These are phyloP conservation scores for Sarcodon sp. DNA, from an alignment of 768 basidiomycete genomes.

Conservation along the genomic window DNA sequence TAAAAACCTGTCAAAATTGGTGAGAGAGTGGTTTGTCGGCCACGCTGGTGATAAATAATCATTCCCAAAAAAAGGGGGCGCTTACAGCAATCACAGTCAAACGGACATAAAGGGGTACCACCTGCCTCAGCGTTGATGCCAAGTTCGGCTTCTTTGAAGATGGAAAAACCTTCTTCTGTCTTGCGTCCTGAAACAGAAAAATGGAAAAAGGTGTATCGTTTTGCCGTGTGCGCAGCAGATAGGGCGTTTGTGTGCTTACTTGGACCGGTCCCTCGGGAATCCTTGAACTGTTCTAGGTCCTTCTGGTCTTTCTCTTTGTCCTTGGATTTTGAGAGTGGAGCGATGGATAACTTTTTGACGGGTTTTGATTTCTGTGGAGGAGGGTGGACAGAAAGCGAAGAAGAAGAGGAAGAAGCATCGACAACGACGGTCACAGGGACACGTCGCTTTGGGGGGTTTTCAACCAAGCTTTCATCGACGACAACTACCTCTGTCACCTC, in stretches of 20 bases:
- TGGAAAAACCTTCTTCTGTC: slow-evolving; percentile 69
- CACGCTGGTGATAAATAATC: too few relatives aligned
- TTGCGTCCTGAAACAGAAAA: slow-evolving; percentile 40
- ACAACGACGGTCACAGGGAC: slow-evolving; percentile 49
- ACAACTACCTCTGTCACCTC: slow-evolving; percentile 11
- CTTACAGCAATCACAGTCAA: slow-evolving; percentile 84
- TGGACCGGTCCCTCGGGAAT: slow-evolving; percentile 63
- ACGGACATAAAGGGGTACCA: slow-evolving; percentile 72
- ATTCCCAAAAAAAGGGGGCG: slow-evolving; percentile 4
- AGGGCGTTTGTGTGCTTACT: slow-evolving; percentile 31
- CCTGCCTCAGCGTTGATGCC: slow-evolving; percentile 57
- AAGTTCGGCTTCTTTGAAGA: slow-evolving; percentile 79
- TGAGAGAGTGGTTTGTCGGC: too few relatives aligned
- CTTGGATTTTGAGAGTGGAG: slow-evolving; percentile 1
- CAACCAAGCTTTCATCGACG: slow-evolving; percentile 2
- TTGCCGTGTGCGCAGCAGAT: not conserved
- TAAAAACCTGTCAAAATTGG: not conserved
- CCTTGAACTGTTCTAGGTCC: slow-evolving; percentile 43
- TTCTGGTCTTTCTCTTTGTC: slow-evolving; percentile 16
- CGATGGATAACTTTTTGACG: slow-evolving; percentile 16
- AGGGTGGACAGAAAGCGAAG: slow-evolving; percentile 8
- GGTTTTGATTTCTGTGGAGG: slow-evolving; percentile 17
- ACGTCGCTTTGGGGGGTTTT: slow-evolving; percentile 16
- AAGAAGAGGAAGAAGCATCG: slow-evolving; percentile 40
- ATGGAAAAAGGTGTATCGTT: slow-evolving; percentile 4